Evolutionary conservation across 345 rosid genomes (phyloP).

Genomic region (Microcos paniculata): DNA sequence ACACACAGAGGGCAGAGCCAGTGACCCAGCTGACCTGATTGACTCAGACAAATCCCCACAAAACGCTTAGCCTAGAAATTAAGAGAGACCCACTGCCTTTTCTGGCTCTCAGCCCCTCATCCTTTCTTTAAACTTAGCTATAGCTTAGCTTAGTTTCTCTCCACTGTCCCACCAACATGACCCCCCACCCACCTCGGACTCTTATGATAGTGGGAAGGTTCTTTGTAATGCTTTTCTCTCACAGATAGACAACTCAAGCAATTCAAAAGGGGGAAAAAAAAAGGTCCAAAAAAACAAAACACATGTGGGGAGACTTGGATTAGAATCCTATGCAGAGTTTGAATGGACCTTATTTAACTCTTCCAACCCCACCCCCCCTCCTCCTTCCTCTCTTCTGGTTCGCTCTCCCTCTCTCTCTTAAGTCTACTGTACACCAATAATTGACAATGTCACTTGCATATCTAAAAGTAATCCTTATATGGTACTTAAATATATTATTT

Average conservation of each 20-base stretch:
- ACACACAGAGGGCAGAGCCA: too few relatives aligned
- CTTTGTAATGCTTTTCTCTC: constrained; percentile 20
- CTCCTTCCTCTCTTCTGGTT: too few relatives aligned
- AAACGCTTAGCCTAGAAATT: background rate
- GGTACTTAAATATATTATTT: background rate
- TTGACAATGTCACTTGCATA: constrained; percentile 23
- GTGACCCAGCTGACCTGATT: too few relatives aligned
- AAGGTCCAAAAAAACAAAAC: constrained; percentile 12
- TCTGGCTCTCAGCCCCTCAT: constrained; percentile 1
- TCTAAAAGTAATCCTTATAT: background rate
- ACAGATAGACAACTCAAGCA: constrained; percentile 14
- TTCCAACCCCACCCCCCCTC: background rate
- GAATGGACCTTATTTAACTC: constrained; percentile 33
- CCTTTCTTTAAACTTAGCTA: constrained; percentile 1
- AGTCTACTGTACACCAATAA: constrained; percentile 33
- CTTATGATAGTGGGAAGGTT: constrained; percentile 34
- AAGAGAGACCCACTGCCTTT: background rate
- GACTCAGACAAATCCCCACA: constrained; percentile 20
- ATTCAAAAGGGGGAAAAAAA: constrained; percentile 10
- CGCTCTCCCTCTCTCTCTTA: background rate
- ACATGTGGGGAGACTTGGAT: constrained; percentile 35
- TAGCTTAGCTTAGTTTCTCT: background rate
- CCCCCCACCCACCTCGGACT: constrained; percentile 33
- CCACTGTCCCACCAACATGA: constrained; percentile 27
- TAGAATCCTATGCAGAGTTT: constrained; percentile 54